Base-by-base conservation (phyloP, 73 alveolate species). In the Stentor coeruleus region DNA sequence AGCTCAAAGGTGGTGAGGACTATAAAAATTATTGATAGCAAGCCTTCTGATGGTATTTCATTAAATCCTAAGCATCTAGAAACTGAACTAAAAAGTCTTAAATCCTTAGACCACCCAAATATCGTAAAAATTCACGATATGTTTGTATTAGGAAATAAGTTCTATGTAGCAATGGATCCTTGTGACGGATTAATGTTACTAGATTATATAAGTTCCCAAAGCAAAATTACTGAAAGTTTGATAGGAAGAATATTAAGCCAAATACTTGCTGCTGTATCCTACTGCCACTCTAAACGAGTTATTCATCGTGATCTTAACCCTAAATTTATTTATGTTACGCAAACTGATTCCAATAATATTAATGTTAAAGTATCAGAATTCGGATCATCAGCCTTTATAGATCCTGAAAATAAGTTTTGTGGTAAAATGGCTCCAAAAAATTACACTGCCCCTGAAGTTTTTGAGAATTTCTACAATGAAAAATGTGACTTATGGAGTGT, bases 371-470 rank as follows among this genome's bases (percentile, higher is more conserved):
- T 49, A 49, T 49, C 66, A 11, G 66, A 49, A 49, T 49, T 49
- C 66, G 66, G 66, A 20, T 6, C 66, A 11, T 49, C 66, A 11
- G 66, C 66, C 20, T 49, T 49, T 20, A 49, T 49, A 20, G 66
- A 49, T 20, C 66, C 66, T 49, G 66, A 49, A 11, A 49, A 49
- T 49, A 49, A 49, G 28, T 20, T 49, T 6, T 6, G 6, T 20
- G 66, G 66, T 6, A 49, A 49, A 49, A 49, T 6, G 28, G 6
- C 20, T 49, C 66, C 66, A 11, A 49, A 49, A 20, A 20, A 11
- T 49, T 49, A 11, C 66, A 49, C 66, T 49, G 66, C 66, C 28
- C 66, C 66, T 11, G 66, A 49, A 49, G 66, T 49, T 49, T 49
- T 49, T 49, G 20, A 6, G 20, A 20, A 20, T 6, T 49, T 49